Percentiles rank a stretch among this genome's conserved stretches.
phyloP scores from a whole-genome alignment of 208 protist genomes.

The Histomonas meleagridis region DNA sequence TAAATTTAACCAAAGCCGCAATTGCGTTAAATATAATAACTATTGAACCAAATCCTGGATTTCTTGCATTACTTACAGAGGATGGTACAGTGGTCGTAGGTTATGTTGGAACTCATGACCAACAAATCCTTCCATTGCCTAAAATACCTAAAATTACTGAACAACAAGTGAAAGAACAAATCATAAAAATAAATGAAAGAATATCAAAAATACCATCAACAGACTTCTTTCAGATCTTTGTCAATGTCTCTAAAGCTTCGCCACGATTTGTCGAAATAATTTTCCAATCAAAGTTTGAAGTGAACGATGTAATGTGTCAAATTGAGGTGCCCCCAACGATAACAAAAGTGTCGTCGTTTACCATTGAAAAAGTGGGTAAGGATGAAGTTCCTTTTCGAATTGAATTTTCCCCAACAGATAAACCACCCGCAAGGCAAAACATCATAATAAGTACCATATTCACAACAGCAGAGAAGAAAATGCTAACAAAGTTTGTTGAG shows the following conservation, averaged over 20 bases:
- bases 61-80: neutral
- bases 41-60: neutral
- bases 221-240: neutral
- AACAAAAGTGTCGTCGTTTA: neutral
- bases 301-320: neutral
- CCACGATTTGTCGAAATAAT: neutral
- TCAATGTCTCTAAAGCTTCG: neutral
- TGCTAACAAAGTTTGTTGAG: neutral
- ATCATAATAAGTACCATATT: neutral
- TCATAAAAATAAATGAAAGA: neutral
- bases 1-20: neutral
- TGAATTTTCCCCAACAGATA: neutral
- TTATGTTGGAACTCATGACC: conserved; percentile 28
- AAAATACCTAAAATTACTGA: neutral
- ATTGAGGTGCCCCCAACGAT: neutral
- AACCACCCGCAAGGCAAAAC: neutral
- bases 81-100: neutral
- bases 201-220: neutral
- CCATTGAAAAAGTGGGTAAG: neutral
- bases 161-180: neutral
- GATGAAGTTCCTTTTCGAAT: neutral
- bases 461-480: neutral
- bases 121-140: neutral
- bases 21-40: neutral
- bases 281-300: neutral